phyloP scores from a whole-genome alignment of 2,329 filamentous ascomycete species.

The Trichoderma pleuroti region DNA sequence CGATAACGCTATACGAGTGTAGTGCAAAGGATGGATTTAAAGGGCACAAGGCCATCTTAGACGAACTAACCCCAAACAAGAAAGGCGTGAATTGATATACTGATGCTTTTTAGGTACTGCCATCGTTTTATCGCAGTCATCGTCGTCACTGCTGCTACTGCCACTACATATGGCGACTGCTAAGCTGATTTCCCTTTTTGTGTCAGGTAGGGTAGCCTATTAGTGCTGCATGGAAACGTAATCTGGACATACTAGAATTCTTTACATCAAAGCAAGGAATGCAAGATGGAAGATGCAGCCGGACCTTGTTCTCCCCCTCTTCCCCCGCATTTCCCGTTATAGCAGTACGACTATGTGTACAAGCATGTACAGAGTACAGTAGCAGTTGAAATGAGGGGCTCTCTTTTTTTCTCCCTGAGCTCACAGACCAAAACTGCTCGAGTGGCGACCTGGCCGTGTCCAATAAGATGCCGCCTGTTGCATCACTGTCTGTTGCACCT shows the following conservation, averaged over 20 bases:
- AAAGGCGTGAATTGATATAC: background rate
- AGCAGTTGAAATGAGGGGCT: background rate
- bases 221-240: background rate
- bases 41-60: background rate
- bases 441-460: background rate
- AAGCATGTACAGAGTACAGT: background rate
- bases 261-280: background rate
- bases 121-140: background rate
- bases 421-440: background rate
- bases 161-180: background rate
- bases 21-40: background rate
- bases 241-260: background rate
- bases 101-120: background rate
- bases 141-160: background rate
- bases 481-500: slow-evolving; percentile 1
- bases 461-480: slow-evolving; percentile 4
- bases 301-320: background rate
- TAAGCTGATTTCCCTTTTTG: background rate
- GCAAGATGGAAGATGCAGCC: background rate
- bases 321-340: background rate
- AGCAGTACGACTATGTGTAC: background rate
- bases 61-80: background rate
- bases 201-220: background rate
- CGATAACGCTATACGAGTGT: background rate
- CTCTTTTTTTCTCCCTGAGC: background rate